Evolutionary conservation across 805 yeast species (phyloP).

Genomic region (Hanseniaspora jakobsenii): DNA sequence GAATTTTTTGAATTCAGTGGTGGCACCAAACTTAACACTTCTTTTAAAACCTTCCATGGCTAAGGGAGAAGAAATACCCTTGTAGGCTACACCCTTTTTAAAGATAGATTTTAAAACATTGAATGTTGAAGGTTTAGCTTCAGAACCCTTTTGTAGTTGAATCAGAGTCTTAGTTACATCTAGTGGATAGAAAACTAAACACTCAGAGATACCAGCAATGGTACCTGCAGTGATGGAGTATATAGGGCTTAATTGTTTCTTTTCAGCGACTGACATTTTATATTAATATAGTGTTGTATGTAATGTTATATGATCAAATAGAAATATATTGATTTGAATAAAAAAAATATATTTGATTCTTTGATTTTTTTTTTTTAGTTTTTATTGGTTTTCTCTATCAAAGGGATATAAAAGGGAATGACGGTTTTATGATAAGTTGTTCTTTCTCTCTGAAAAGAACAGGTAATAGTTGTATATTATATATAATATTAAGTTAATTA

Average conservation of each 20-base stretch:
- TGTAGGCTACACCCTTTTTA: conserved; percentile 77
- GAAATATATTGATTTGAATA: too few relatives aligned
- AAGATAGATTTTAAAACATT: conserved; percentile 54
- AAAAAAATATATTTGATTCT: too few relatives aligned
- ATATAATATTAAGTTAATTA: too few relatives aligned
- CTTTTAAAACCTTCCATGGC: conserved; percentile 99
- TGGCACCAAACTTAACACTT: conserved; percentile 96
- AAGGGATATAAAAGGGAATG: too few relatives aligned
- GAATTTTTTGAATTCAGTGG: conserved; percentile 88
- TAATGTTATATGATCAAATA: too few relatives aligned
- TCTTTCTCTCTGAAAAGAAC: too few relatives aligned
- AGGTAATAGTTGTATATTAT: too few relatives aligned
- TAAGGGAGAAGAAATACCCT: conserved; percentile 93
- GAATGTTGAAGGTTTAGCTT: conserved; percentile 21
- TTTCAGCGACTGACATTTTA: conserved; percentile 4
- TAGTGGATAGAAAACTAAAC: conserved; percentile 87
- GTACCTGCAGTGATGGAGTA: conserved; percentile 92
- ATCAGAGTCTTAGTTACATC: conserved; percentile 96
- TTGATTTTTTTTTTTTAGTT: too few relatives aligned
- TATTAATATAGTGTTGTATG: not conserved
- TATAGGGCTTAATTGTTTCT: conserved; percentile 61
- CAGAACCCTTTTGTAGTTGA: conserved; percentile 54
- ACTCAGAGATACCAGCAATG: conserved; percentile 93
- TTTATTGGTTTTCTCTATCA: too few relatives aligned
- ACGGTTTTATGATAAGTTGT: too few relatives aligned